phyloP scores from a whole-genome alignment of 805 yeast species.

The Sugiyamaella lignohabitans region DNA sequence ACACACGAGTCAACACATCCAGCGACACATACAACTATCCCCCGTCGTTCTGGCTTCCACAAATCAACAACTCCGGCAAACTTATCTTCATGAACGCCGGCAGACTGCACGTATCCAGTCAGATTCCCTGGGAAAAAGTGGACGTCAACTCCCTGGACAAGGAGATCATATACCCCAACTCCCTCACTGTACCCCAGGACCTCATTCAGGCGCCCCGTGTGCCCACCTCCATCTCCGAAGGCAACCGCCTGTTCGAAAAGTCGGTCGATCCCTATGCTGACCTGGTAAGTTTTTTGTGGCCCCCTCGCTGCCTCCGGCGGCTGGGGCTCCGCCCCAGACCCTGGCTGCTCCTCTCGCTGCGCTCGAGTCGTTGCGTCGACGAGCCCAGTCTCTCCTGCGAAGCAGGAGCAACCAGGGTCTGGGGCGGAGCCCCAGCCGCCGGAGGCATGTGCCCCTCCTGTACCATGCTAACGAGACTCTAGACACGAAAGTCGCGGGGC shows the following conservation, averaged over 20 bases:
- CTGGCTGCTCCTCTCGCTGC: neutral
- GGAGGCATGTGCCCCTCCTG: neutral
- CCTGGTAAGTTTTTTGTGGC: slow-evolving; percentile 8
- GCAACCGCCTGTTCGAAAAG: slow-evolving; percentile 5
- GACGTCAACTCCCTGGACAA: slow-evolving; percentile 3
- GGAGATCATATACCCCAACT: slow-evolving; percentile 7
- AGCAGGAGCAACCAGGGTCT: neutral
- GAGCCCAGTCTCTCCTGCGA: neutral
- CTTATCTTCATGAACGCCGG: slow-evolving; percentile 19
- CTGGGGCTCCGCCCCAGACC: neutral
- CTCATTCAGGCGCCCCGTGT: slow-evolving; percentile 5
- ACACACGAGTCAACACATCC: slow-evolving; percentile 11
- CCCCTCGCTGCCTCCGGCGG: neutral
- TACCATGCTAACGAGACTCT: too few relatives aligned
- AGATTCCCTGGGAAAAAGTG: slow-evolving; percentile 21
- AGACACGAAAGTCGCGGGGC: neutral
- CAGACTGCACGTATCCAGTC: slow-evolving; percentile 12
- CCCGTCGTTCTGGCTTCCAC: slow-evolving; percentile 33
- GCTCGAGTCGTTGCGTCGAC: too few relatives aligned
- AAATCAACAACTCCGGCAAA: slow-evolving; percentile 19
- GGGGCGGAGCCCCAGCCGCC: neutral
- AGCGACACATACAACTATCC: slow-evolving; percentile 9
- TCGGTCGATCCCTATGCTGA: slow-evolving; percentile 5
- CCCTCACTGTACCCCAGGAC: slow-evolving; percentile 10
- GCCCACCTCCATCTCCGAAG: slow-evolving; percentile 2